Conservation (phyloP, 1,284 basidiomycete species). For the Phellopilus nigrolimitatus region DNA sequence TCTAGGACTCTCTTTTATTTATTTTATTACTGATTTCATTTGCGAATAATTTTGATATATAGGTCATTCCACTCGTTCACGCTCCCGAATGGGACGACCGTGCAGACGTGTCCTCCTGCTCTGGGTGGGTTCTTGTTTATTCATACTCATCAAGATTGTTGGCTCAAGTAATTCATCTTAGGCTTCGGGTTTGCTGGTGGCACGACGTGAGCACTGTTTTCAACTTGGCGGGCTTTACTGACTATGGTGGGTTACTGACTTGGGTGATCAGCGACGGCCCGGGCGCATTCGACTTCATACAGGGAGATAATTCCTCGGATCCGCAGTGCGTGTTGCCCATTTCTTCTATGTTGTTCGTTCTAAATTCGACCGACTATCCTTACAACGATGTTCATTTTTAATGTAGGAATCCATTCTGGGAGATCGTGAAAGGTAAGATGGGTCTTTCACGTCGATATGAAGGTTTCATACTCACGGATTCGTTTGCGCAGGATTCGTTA, state of each 20-base stretch:
- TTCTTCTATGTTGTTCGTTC: neutral
- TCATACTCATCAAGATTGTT: too few relatives aligned
- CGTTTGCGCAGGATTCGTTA: slow-evolving; percentile 48
- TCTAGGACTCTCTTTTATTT: neutral
- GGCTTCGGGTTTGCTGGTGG: slow-evolving; percentile 74
- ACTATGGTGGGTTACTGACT: neutral
- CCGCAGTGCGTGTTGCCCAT: slow-evolving; percentile 40
- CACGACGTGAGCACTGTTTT: slow-evolving; percentile 53
- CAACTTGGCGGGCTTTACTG: neutral
- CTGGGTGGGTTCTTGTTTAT: slow-evolving; percentile 46
- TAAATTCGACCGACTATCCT: neutral
- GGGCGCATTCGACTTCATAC: slow-evolving; percentile 76
- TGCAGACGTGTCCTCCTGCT: slow-evolving; percentile 74
- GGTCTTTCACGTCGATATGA: slow-evolving; percentile 15
- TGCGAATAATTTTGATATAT: slow-evolving; percentile 7
- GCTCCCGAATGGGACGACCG: slow-evolving; percentile 61
- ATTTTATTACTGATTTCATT: neutral
- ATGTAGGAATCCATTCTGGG: slow-evolving; percentile 76
- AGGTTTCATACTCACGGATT: slow-evolving; percentile 15
- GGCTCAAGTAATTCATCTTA: too few relatives aligned
- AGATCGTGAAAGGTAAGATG: slow-evolving; percentile 64
- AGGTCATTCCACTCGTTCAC: slow-evolving; percentile 64
- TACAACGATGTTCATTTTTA: slow-evolving; percentile 6
- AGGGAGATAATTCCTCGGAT: slow-evolving; percentile 64
- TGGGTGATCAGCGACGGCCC: slow-evolving; percentile 61